Conservation (phyloP, 345 rosid species). For the Kernera saxatilis region DNA sequence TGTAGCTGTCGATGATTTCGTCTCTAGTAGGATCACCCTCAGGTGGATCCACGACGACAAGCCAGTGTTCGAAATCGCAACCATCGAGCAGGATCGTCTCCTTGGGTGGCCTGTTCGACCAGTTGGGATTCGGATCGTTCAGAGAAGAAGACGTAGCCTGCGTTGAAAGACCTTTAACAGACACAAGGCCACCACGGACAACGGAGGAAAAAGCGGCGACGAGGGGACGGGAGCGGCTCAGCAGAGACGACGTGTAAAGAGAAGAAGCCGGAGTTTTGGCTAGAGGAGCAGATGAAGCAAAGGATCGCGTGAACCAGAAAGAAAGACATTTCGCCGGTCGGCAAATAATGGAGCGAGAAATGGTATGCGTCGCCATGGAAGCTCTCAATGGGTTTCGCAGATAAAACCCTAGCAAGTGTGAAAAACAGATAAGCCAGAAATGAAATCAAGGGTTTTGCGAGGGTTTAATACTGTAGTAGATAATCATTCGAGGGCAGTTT, state of each 20-base stretch:
- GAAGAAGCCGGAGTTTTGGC: constrained; percentile 16
- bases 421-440: not conserved
- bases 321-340: constrained; percentile 37
- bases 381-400: constrained; percentile 8
- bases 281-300: constrained; percentile 20
- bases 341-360: constrained; percentile 38
- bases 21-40: constrained; percentile 70
- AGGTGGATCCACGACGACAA: constrained; percentile 71
- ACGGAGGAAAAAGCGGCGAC: constrained; percentile 9
- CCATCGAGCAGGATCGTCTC: constrained; percentile 92
- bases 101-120: constrained; percentile 89
- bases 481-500: not conserved
- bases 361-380: constrained; percentile 44
- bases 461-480: constrained; percentile 23
- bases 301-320: constrained; percentile 12
- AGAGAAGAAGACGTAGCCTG: constrained; percentile 59
- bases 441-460: constrained; percentile 17
- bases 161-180: constrained; percentile 39
- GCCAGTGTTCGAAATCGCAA: constrained; percentile 95
- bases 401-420: constrained; percentile 16
- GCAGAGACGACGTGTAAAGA: constrained; percentile 21
- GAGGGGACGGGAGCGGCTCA: constrained; percentile 18
- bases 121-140: constrained; percentile 69
- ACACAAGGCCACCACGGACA: constrained; percentile 22
- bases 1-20: constrained; percentile 71